Base-by-base conservation (phyloP, 2,329 filamentous ascomycete genomes). In the Colletotrichum filicis region DNA sequence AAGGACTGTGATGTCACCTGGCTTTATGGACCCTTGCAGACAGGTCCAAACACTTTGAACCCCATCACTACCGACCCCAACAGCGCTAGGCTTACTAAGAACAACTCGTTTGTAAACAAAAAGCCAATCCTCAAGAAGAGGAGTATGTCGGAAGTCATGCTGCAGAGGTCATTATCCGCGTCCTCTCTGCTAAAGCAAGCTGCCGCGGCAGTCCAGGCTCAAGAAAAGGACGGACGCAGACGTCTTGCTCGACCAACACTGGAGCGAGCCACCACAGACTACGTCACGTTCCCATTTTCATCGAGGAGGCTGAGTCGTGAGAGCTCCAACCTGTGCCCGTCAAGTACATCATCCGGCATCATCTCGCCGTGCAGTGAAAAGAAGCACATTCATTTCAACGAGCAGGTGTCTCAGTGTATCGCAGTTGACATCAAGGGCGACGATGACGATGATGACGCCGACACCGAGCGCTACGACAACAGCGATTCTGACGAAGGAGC, bases 1-100 rank as follows among this genome's bases (percentile, higher is more conserved):
- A 99, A 98, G 82, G 97, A 98, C 78, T 97, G 94, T 81, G 96
- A 99, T 82, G 95, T 98, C 37, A 98, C 96, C 58, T 99, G 96
- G 97, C 87, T 99, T 1, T 99, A 98, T 79, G 97, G 97, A 0
- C 97, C 97, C 14, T 84, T 98, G 61, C 96, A 98, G 81, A 93
- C 92, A 1, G 92, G 92, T 26, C 86, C 87, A 4, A 89, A 87
- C 67, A 89, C 87, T 30, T 80, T 90, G 14, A 86, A 90, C 70
- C 74, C 86, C 78, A 79, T 85, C 6, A 82, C 84, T 65, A 83
- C 82, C 80, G 28, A 80, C 75, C 75, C 80, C 14, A 77, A 73
- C 28, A 88, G 85, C 74, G 81, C 83, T 4, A 80, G 83, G 19
- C 72, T 90, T 19, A 89, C 87, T 32, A 88, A 89, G 77, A 85